phyloP scores from a whole-genome alignment of 2,329 filamentous ascomycete genomes.

The Alternaria alternata region DNA sequence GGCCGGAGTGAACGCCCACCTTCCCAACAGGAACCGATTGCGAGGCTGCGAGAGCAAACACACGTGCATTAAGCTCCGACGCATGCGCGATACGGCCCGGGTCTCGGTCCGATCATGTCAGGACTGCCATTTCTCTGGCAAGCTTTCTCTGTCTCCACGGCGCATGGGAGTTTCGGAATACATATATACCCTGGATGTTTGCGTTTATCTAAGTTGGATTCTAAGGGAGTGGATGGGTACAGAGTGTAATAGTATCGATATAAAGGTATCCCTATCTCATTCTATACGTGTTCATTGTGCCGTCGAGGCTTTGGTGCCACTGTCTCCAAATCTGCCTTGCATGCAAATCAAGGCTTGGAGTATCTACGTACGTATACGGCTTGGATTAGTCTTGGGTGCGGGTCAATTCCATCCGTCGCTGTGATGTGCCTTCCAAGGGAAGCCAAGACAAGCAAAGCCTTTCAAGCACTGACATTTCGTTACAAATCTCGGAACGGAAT shows the following conservation, averaged over 20 bases:
- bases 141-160: background rate
- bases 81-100: constrained; percentile 5
- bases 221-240: background rate
- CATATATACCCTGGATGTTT: background rate
- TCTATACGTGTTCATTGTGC: background rate
- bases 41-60: background rate
- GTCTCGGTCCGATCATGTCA: constrained; percentile 4
- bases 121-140: background rate
- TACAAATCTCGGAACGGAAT: background rate
- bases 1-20: constrained; percentile 4
- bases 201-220: background rate
- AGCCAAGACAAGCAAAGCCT: constrained; percentile 1
- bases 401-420: background rate
- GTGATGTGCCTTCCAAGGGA: constrained; percentile 1
- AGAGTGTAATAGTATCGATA: background rate
- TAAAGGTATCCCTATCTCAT: background rate
- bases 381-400: background rate
- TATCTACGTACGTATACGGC: background rate
- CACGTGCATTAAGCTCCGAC: background rate
- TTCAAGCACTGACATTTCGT: background rate
- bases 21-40: constrained; percentile 3
- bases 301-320: background rate
- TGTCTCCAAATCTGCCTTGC: background rate
- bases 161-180: background rate
- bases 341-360: background rate